Base-by-base conservation (phyloP, 2,329 filamentous ascomycete species). In the Stachybotrys echinatus region DNA sequence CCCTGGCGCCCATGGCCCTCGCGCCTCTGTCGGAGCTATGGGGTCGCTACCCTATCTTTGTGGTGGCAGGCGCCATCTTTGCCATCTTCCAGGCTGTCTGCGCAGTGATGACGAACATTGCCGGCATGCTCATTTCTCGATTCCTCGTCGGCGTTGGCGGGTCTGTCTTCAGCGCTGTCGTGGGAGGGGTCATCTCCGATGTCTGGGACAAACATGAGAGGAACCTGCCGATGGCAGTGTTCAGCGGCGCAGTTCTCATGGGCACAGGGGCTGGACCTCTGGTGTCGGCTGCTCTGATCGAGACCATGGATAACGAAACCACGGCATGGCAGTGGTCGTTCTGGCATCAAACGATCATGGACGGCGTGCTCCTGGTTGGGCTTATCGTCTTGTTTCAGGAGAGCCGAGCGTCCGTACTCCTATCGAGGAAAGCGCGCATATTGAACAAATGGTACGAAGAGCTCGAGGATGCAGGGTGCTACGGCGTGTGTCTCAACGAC, bases 1-100 rank as follows among this genome's bases (percentile, higher is more conserved):
- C 80, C 0, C 67, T 91, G 21, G 87, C 89, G 0, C 92, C 92
- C 0, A 96, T 96, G 91, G 76, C 89, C 1, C 77, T 96, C 0
- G 92, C 92, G 0, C 92, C 92, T 0, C 86, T 96, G 56, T 90
- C 86, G 1, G 92, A 96, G 68, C 86, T 95, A 63, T 90, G 94
- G 67, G 92, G 92, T 4, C 82, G 92, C 3, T 84, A 89, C 49
- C 89, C 91, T 0, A 88, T 95, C 31, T 94, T 96, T 60, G 75
- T 92, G 21, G 74, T 75, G 2, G 85, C 88, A 8, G 90, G 90
- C 0, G 62, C 87, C 17, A 62, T 95, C 2, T 94, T 87, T 59
- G 80, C 89, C 52, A 61, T 77, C 17, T 88, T 84, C 61, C 85
- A 91, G 61, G 75, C 88, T 23, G 82, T 85, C 6, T 92, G 88